Evolutionary conservation across 768 basidiomycete species (phyloP).

Genomic region (Glaciozyma martinii): DNA sequence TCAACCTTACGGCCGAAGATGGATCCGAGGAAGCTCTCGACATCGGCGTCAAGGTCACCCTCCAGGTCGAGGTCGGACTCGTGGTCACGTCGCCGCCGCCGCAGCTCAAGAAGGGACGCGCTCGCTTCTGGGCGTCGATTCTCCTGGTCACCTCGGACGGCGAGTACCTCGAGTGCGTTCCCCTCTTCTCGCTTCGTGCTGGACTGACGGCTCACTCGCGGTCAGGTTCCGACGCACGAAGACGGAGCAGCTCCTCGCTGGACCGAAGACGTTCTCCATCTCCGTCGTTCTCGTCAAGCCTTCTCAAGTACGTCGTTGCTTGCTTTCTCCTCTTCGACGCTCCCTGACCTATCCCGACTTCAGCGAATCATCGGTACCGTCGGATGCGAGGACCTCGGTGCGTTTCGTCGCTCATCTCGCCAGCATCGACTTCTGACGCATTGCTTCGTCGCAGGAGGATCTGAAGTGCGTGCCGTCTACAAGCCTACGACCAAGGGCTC

Average conservation of each 20-base stretch:
- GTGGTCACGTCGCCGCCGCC: conserved; percentile 10
- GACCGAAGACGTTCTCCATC: conserved; percentile 18
- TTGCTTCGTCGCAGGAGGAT: conserved; percentile 1
- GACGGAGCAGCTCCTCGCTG: conserved; percentile 8
- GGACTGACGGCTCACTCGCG: too few species aligned
- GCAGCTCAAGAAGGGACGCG: conserved; percentile 4
- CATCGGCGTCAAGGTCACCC: conserved; percentile 18
- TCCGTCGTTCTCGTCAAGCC: conserved; percentile 30
- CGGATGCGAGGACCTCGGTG: conserved; percentile 30
- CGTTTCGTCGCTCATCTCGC: neutral
- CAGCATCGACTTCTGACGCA: neutral
- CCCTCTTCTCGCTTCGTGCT: neutral
- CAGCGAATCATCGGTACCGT: conserved; percentile 20
- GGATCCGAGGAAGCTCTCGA: conserved; percentile 3
- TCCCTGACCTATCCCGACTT: neutral
- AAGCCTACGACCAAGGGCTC: conserved; percentile 9
- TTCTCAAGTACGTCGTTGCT: conserved; percentile 12
- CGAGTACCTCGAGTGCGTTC: conserved; percentile 25
- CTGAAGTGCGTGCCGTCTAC: conserved; percentile 14
- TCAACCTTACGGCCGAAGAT: neutral
- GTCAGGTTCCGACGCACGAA: conserved; percentile 21
- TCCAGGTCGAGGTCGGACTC: conserved; percentile 10
- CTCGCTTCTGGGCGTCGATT: conserved; percentile 15
- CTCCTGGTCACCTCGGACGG: conserved; percentile 21
- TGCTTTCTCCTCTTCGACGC: neutral